phyloP scores from a whole-genome alignment of 2,329 filamentous ascomycete genomes.

The Pezicula carpinea region DNA sequence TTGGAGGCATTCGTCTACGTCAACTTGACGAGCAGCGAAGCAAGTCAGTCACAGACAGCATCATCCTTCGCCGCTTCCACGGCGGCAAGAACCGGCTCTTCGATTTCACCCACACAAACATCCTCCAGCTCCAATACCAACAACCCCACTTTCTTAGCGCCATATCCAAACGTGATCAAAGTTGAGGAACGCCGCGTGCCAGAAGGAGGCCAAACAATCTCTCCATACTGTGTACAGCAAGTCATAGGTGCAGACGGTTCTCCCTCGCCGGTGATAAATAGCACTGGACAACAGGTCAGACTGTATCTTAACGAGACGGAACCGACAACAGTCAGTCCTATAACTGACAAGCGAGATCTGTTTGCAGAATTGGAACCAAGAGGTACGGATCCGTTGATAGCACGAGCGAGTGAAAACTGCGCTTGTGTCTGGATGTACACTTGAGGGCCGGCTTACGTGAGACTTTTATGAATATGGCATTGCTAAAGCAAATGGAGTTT shows the following conservation, averaged over 20 bases:
- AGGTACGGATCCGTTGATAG: background rate
- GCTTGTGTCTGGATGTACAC: conserved; percentile 8
- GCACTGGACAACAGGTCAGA: conserved; percentile 17
- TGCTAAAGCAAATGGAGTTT: no score
- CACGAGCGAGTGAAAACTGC: conserved; percentile 4
- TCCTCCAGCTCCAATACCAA: conserved; percentile 15
- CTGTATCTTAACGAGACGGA: conserved; percentile 26
- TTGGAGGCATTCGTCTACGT: conserved; percentile 65
- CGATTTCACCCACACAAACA: conserved; percentile 3
- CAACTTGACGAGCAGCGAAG: conserved; percentile 34
- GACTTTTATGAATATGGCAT: background rate
- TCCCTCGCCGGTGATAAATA: conserved; percentile 16
- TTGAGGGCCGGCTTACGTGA: background rate
- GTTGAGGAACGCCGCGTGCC: conserved; percentile 56
- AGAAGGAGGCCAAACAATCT: conserved; percentile 23
- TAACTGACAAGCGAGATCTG: background rate
- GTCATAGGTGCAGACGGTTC: conserved; percentile 48
- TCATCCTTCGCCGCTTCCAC: conserved; percentile 17
- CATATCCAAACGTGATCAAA: conserved; percentile 57
- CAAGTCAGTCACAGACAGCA: conserved; percentile 6
- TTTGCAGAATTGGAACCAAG: background rate
- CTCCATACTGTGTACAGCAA: conserved; percentile 63
- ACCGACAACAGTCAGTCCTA: conserved; percentile 6
- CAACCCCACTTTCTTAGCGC: conserved; percentile 24
- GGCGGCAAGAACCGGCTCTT: conserved; percentile 5